A percentile compares a stretch with the other conserved stretches of the same genome.
Conservation (phyloP, 2,329 filamentous ascomycete species). For the Fusarium sp. region DNA sequence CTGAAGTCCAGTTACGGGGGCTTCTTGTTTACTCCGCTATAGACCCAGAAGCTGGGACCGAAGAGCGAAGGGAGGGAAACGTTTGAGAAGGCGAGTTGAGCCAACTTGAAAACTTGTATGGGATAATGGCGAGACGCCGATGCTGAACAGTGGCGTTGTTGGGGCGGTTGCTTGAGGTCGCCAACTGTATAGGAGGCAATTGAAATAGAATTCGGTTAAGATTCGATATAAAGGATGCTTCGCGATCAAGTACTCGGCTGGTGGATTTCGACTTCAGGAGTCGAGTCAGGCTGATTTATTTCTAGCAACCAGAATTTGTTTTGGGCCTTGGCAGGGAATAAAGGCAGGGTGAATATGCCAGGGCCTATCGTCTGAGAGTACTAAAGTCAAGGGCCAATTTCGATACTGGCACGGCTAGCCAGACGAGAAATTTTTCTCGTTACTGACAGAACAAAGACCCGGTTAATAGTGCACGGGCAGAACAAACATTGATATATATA, state of each 20-base stretch:
- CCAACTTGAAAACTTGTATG: constrained; percentile 85
- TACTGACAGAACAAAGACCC: constrained; percentile 16
- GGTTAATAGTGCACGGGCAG: constrained; percentile 14
- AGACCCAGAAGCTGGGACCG: constrained; percentile 93
- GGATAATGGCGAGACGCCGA: constrained; percentile 44
- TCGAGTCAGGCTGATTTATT: constrained; percentile 34
- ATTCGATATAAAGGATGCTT: constrained; percentile 15
- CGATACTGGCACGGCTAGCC: constrained; percentile 32
- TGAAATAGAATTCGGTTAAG: constrained; percentile 3
- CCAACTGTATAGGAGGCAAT: constrained; percentile 9
- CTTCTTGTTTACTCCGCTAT: constrained; percentile 95
- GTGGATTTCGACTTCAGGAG: constrained; percentile 27
- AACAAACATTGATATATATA: neutral
- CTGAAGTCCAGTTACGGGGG: constrained; percentile 82
- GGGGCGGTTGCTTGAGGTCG: constrained; percentile 12
- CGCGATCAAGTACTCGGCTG: constrained; percentile 8
- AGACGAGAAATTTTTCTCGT: constrained; percentile 30
- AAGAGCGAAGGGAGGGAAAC: constrained; percentile 88
- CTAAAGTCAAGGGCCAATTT: constrained; percentile 38
- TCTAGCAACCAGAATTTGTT: constrained; percentile 31
- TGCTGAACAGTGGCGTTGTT: constrained; percentile 24
- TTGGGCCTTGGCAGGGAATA: constrained; percentile 38
- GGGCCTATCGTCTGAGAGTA: constrained; percentile 34
- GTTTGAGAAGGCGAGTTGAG: constrained; percentile 79
- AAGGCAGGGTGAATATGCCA: constrained; percentile 28